Base-by-base conservation (phyloP, 1,284 basidiomycete genomes). In the Athelia psychrophila region DNA sequence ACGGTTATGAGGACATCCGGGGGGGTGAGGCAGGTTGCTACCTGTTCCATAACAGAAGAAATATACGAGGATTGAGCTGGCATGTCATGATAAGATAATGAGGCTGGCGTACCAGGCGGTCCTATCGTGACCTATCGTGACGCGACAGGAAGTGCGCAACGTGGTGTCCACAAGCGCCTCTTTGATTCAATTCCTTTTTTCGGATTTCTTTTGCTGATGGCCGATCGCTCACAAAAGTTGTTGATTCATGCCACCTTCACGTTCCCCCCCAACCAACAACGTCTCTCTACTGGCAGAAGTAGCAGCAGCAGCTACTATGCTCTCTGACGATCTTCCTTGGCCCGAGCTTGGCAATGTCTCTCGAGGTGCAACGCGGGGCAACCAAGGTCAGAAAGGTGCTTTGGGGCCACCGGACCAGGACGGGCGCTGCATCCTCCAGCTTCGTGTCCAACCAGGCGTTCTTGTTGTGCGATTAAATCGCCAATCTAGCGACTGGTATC, bases 331-430 rank as follows among this genome's bases (percentile, higher is more conserved):
- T 75, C 76, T 90, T 48, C 88, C 87, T 27, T 90, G 87, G 87
- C 88, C 88, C 56, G 87, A 90, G 69, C 76, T 89, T 57, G 88
- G 87, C 57, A 90, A 90, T 61, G 86, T 90, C 58, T 88, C 88
- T 52, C 80, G 87, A 54, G 87, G 87, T 50, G 87, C 87, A n/a
- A 90, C 88, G 49, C 73, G 87, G 65, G 87, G 87, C 53, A 90
- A 90, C 68, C 87, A 91, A 73, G 87, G 87, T 48, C 86, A 89
- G 62, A 90, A 90, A 63, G 87, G 87, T 57, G 83, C 82, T 46
- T 71, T 90, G 24, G 80, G 84, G 20, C 74, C 80, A 52, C 74
- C 86, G 25, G 86, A 89, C 71, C 72, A 74, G 45, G 84, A 88
- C 22, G 88, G 86, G 16, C 82, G 86, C 54, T 84, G 79, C 60